Evolutionary conservation across 2,329 filamentous ascomycete genomes (phyloP), one percentile per base, ranked within the genome.

Genomic region (Scedosporium dehoogii): DNA sequence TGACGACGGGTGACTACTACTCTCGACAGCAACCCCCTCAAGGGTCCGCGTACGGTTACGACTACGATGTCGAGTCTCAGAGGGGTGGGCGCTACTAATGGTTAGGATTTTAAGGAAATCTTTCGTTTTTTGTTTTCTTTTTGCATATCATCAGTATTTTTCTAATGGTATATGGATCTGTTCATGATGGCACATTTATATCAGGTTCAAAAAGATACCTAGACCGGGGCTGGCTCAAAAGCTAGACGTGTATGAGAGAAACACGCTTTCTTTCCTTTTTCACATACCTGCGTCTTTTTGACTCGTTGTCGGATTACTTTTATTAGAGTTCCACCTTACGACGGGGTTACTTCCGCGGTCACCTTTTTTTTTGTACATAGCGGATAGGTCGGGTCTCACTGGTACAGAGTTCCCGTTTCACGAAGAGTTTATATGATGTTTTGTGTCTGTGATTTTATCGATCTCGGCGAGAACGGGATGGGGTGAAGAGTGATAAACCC

Each of bases 61-160:
- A 70, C 46, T 76, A 77, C 64, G 72, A 76, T 46, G 65, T 71
- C 23, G 75, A 76, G 63, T 69, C 71, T 16, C 75, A 76, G 60
- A 66, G 67, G 62, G 66, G 67, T 60, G 63, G 66, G 21, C 67
- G 70, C 29, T 70, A 70, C 62, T 72, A 72, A 61, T 21, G 53
- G 25, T 46, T 46, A 4, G 29, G 53, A 44, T 7, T 38, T 12
- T 41, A 18, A 16, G 41, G 57, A 10, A 29, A 59, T 42, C 38
- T 25, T 21, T 59, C 27, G 9, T 27, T 59, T 59, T 27, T 46
- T 14, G 3, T 46, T 25, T 46, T 25, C 42, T 25, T 6, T 59
- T 16, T 27, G 58, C 42, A 27, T 59, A 44, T 18, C 29, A 44
- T 44, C 58, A n/a, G 29, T 41, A n/a, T 38, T 46, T 59, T 59